These are phyloP conservation scores for Colletotrichum sp. DNA, from an alignment of 2,329 filamentous ascomycete genomes.

Conservation along the genomic window DNA sequence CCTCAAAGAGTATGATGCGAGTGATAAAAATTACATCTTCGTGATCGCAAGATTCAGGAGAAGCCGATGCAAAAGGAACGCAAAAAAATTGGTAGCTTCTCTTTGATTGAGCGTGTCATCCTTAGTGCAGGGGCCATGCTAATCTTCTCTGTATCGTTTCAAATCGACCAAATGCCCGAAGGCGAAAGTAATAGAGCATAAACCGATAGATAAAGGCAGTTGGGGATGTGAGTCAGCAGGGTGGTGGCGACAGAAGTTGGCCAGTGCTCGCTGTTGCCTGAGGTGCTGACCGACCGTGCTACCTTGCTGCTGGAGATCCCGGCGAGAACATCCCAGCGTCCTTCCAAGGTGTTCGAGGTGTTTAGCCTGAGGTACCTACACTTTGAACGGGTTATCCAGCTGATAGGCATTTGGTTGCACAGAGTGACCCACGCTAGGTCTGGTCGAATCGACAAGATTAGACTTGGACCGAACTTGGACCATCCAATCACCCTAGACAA, in stretches of 20 bases:
- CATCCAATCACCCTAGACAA: background rate
- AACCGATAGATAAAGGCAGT: background rate
- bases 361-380: background rate
- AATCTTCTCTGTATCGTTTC: conserved; percentile 37
- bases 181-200: background rate
- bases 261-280: background rate
- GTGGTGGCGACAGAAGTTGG: background rate
- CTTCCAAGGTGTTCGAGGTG: background rate
- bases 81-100: conserved; percentile 59
- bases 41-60: background rate
- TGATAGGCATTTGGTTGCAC: background rate
- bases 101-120: conserved; percentile 91
- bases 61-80: background rate
- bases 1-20: background rate
- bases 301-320: background rate
- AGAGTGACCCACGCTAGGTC: background rate
- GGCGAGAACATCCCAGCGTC: background rate
- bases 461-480: background rate
- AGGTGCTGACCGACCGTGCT: background rate
- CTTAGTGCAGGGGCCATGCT: conserved; percentile 90
- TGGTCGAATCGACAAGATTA: background rate
- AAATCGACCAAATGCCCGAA: conserved; percentile 33
- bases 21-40: background rate
- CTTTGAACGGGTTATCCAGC: background rate
- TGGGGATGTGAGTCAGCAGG: background rate